Base-by-base conservation (phyloP, 2,329 filamentous ascomycete genomes). In the Periglandula ipomoeae region DNA sequence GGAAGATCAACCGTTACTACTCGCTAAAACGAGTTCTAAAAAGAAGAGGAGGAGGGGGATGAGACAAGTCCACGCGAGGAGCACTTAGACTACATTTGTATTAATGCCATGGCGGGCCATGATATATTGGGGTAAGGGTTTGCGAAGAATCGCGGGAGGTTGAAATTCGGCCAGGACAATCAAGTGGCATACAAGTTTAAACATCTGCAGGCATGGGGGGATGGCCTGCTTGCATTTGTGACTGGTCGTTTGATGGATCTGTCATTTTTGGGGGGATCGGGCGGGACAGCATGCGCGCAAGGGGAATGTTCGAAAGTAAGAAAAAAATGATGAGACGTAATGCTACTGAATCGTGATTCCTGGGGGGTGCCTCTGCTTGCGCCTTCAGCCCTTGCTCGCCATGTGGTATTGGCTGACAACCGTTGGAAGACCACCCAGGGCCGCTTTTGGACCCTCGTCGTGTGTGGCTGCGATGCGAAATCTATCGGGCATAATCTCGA, bases 71-170 rank as follows among this genome's bases (percentile, higher is more conserved):
- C 10, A 4, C 13, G 24, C 38, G 38, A 24, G 19, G 38, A 13
- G 20, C 38, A 41, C 19, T 34, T 44, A 1, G 34, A 15, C 6
- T 27, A 32, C 34, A 46, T 46, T 45, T 34, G 9, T 9, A 22
- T 30, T 37, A 26, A 37, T 15, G n/a, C 7, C 4, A 39, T 13
- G 23, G 23, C 10, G 32, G 15, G 23, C 24, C 32, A 24, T 38
- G 32, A 15, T 37, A 20, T 20, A 20, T 30, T n/a, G 5, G 17
- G 19, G 24, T 40, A 13, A 47, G 17, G 9, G 26, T 41, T 40
- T 47, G 45, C 45, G 45, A 47, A 47, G 22, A 47, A 47, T 24
- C 37, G 45, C 45, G 45, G 45, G 20, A 34, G 26, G 27, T 24
- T 13, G 2, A 9, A 10, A 13, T 40, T 47, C 37, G 45, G 26